Evolutionary conservation across 768 basidiomycete genomes (phyloP).

Genomic region (Agrocybe pediades): DNA sequence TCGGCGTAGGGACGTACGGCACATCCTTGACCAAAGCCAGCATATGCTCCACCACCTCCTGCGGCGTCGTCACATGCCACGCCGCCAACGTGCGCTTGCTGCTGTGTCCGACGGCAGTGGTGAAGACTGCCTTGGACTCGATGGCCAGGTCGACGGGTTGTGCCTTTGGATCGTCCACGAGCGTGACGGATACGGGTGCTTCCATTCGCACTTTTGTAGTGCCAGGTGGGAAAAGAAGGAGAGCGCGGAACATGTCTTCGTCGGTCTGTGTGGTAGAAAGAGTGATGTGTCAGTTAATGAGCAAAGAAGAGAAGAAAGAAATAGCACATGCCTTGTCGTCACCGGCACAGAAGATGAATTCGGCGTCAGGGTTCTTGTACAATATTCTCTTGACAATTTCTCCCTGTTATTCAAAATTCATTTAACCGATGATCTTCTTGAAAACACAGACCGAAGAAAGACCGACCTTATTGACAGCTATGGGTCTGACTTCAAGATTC

Average conservation of each 20-base stretch:
- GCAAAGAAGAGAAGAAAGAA: not conserved
- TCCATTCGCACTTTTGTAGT: constrained; percentile 48
- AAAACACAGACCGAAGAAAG: constrained; percentile 6
- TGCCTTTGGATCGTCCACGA: constrained; percentile 47
- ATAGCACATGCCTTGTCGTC: constrained; percentile 81
- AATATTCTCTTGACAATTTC: constrained; percentile 96
- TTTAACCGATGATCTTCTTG: not conserved
- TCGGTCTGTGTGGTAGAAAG: constrained; percentile 61
- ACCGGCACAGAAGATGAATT: constrained; percentile 97
- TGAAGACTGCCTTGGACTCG: constrained; percentile 75
- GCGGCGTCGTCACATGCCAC: constrained; percentile 91
- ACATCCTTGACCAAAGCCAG: constrained; percentile 53
- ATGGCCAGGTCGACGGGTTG: constrained; percentile 63
- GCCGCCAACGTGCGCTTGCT: constrained; percentile 87
- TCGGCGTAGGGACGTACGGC: constrained; percentile 19
- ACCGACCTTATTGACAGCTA: constrained; percentile 88
- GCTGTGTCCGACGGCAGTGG: constrained; percentile 90
- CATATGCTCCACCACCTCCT: constrained; percentile 84
- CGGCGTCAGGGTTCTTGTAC: constrained; percentile 91
- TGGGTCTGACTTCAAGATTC: constrained; percentile 94
- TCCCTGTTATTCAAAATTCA: constrained; percentile 43
- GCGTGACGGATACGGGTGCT: constrained; percentile 56
- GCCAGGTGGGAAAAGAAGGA: constrained; percentile 62
- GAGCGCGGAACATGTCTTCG: constrained; percentile 98
- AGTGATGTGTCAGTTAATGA: not conserved